These are phyloP conservation scores for Coemansia sp. DNA, from an alignment of 192 early-diverging fungal species.

Conservation along the genomic window DNA sequence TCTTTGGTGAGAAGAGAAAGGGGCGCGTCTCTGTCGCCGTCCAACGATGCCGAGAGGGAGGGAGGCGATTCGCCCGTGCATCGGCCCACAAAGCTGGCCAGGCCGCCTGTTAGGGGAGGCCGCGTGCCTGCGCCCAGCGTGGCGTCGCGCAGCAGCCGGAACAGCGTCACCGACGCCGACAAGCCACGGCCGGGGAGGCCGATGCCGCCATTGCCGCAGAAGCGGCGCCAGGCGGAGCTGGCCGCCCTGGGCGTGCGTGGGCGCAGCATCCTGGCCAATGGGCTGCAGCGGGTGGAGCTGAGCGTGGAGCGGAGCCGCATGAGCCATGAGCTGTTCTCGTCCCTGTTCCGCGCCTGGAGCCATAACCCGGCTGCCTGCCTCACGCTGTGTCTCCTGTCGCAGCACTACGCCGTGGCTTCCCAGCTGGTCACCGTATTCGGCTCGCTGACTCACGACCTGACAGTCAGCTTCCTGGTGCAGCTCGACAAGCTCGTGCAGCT, in stretches of 20 bases:
- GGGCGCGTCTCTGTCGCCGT: neutral
- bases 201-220: neutral
- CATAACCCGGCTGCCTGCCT: slow-evolving; percentile 95
- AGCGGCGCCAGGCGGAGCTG: neutral
- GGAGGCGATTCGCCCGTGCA: neutral
- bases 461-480: slow-evolving; percentile 91
- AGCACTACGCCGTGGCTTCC: slow-evolving; percentile 91
- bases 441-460: slow-evolving; percentile 78
- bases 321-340: slow-evolving; percentile 77
- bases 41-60: neutral
- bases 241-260: neutral
- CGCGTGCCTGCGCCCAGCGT: too few species aligned
- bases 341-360: slow-evolving; percentile 92
- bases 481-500: slow-evolving; percentile 98
- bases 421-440: slow-evolving; percentile 81
- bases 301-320: slow-evolving; percentile 40
- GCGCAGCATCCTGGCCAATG: slow-evolving; percentile 12
- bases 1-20: neutral
- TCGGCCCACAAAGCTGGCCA: slow-evolving; percentile 4
- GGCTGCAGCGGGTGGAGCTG: slow-evolving; percentile 22
- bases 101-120: too few species aligned
- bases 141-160: neutral
- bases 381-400: slow-evolving; percentile 92
- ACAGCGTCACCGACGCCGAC: neutral
- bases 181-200: neutral